Evolutionary conservation across 352 stramenopile species (phyloP).

Genomic region (Globisporangium paroecandrum): DNA sequence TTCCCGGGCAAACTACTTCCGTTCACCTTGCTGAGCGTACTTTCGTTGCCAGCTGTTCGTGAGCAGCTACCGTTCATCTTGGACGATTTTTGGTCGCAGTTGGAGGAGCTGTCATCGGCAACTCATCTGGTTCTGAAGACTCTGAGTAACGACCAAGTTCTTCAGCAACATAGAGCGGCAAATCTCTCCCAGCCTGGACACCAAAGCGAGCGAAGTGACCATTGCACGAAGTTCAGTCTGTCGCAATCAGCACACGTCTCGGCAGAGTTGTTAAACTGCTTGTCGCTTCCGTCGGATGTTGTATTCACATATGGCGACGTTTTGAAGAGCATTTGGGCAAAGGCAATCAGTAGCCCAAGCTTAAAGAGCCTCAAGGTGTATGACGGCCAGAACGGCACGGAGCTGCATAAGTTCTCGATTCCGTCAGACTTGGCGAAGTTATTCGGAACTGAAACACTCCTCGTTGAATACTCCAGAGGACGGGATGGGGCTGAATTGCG

Average conservation of each 20-base stretch:
- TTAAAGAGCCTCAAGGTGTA: constrained; percentile 38
- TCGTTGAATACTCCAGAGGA: constrained; percentile 28
- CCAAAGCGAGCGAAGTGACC: background rate
- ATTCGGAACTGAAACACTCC: constrained; percentile 40
- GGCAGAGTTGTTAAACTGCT: constrained; percentile 28
- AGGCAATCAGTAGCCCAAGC: constrained; percentile 22
- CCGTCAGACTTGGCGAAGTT: constrained; percentile 42
- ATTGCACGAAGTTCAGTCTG: background rate
- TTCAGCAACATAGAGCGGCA: background rate
- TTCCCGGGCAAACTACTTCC: constrained; percentile 74
- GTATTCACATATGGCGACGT: constrained; percentile 33
- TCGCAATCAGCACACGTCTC: constrained; percentile 22
- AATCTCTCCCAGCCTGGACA: background rate
- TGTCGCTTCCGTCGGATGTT: constrained; percentile 19
- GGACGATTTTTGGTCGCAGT: constrained; percentile 38
- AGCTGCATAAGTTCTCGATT: constrained; percentile 36
- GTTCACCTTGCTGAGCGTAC: constrained; percentile 64
- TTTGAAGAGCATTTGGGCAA: constrained; percentile 39
- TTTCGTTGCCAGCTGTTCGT: constrained; percentile 63
- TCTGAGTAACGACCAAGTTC: background rate
- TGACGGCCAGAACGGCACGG: constrained; percentile 18
- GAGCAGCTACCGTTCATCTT: constrained; percentile 36
- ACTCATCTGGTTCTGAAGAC: constrained; percentile 20
- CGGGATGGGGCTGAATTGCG: constrained; percentile 1
- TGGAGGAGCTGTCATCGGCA: constrained; percentile 32